A percentile compares a stretch with the other conserved stretches of the same genome.
Evolutionary conservation across 352 stramenopile species (phyloP).

Genomic region (Achlya hypogyna): DNA sequence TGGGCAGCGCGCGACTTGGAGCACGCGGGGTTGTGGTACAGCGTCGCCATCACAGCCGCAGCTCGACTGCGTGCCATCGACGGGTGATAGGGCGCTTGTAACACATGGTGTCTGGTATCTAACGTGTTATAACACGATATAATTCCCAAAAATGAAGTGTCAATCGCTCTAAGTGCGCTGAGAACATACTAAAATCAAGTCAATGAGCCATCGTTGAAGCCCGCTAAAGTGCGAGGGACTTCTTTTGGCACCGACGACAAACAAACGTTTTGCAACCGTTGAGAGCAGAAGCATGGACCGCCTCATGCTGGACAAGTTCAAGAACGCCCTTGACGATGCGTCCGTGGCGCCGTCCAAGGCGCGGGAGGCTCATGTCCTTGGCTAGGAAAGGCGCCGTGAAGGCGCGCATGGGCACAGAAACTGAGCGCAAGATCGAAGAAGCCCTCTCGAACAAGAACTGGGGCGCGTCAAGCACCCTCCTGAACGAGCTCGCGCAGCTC

Average conservation of each 20-base stretch:
- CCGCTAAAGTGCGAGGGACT: not conserved
- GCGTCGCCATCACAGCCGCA: not conserved
- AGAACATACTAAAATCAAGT: not conserved
- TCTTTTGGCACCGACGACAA: not conserved
- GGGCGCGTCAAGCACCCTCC: conserved; percentile 94
- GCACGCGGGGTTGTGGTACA: conserved; percentile 15
- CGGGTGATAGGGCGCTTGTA: not conserved
- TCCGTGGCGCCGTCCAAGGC: conserved; percentile 29
- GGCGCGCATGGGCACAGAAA: conserved; percentile 78
- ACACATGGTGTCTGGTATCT: not conserved
- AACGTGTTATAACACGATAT: not conserved
- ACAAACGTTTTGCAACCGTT: conserved; percentile 22
- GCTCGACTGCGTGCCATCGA: too few species aligned
- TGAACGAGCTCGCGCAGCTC: conserved; percentile 97
- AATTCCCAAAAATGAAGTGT: too few species aligned
- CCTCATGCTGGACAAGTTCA: conserved; percentile 75
- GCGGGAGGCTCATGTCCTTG: not conserved
- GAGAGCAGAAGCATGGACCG: conserved; percentile 50
- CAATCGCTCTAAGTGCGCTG: not conserved
- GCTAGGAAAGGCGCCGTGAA: conserved; percentile 77
- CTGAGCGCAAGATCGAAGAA: conserved; percentile 87
- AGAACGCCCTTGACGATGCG: conserved; percentile 84
- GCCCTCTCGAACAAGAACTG: conserved; percentile 99
- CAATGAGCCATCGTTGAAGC: not conserved
- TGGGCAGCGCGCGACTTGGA: conserved; percentile 11